Base-by-base conservation (phyloP, 257 asterid species). In the Ilex aquifolium region DNA sequence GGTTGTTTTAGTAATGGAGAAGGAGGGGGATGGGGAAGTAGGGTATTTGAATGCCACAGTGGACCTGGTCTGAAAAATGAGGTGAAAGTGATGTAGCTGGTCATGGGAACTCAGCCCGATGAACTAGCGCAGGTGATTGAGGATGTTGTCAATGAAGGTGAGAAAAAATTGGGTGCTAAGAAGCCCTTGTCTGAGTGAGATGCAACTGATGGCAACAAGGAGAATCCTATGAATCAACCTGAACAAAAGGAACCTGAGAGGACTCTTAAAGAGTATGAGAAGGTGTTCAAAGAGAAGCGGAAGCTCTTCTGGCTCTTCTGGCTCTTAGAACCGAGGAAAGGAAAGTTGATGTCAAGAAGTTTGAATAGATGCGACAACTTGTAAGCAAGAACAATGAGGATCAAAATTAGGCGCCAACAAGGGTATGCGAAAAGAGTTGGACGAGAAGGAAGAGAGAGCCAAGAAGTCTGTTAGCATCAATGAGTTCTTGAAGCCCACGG, bases 191-290 rank as follows among this genome's bases (percentile, higher is more conserved):
- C 8, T 4, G 42, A 36, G 42, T 4, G 1, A 36, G 42, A 36
- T 36, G 42, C 42, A 36, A 36, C 42, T 36, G 8, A 36, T 36
- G 42, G 42, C 42, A 36, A 36, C 5, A 36, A 36, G 42, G 42
- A 4, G 42, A 36, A 36, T 36, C 8, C 42, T 4, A 36, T 36
- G 42, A 36, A 36, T 36, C 7, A 36, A 36, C 42, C 42, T 36
- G 42, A 36, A 36, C 7, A 36, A 4, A 36, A 36, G 42, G 42
- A 36, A 36, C 42, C 42, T 36, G 42, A 36, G 74, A 91, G 86
- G 96, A 91, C 96, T 9, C 85, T 88, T 69, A 95, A 85, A 71
- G 98, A 91, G 77, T 91, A 86, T 49, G 95, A 86, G 78, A 91
- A 85, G 82, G 62, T 84, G 68, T 74, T 78, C 63, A 95, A 86